Conservation (phyloP, 2,329 filamentous ascomycete species). For the Botrytis galanthina region DNA sequence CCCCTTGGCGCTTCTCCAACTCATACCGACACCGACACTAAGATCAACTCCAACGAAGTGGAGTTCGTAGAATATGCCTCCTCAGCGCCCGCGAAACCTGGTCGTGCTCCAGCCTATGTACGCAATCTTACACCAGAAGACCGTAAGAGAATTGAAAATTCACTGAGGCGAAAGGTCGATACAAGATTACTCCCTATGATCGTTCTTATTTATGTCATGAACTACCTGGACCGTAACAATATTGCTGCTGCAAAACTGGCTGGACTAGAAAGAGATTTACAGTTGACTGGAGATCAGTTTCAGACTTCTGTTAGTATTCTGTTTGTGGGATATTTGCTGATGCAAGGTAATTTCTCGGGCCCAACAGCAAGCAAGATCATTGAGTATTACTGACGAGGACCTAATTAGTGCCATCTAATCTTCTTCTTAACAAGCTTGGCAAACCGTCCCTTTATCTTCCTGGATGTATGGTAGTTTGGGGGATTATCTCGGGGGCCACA, state of each 20-base stretch:
- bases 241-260: conserved; percentile 55
- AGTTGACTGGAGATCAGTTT: conserved; percentile 44
- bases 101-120: conserved; percentile 36
- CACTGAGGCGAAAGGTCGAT: conserved; percentile 64
- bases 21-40: neutral
- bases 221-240: conserved; percentile 61
- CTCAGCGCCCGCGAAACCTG: neutral
- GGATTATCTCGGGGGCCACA: conserved; percentile 48
- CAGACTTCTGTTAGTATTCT: conserved; percentile 44
- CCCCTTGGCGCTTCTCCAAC: neutral
- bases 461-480: conserved; percentile 50
- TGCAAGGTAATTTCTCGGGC: conserved; percentile 35
- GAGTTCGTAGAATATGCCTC: conserved; percentile 21
- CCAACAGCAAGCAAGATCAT: neutral
- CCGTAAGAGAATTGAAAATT: conserved; percentile 51
- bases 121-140: conserved; percentile 51
- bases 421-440: conserved; percentile 49
- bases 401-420: conserved; percentile 45
- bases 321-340: conserved; percentile 42
- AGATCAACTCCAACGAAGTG: conserved; percentile 10
- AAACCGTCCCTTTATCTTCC: conserved; percentile 52
- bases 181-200: conserved; percentile 63
- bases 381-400: neutral
- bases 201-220: conserved; percentile 69
- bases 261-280: conserved; percentile 46